These are phyloP conservation scores for Kingdonia uniflora DNA, from an alignment of 164 flowering plant genomes.

Conservation along the genomic window DNA sequence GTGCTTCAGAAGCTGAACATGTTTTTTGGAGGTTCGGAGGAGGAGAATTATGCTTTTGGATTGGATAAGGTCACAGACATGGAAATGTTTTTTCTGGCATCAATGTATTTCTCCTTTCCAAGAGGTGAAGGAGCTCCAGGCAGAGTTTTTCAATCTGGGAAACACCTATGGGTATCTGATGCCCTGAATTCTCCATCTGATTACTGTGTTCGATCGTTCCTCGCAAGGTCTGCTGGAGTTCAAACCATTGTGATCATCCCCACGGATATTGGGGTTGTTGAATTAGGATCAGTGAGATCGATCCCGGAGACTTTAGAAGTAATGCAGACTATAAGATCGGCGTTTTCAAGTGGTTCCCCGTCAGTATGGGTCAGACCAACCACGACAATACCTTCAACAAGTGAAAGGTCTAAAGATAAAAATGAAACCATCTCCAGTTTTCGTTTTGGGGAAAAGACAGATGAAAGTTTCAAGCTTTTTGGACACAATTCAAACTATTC, in stretches of 20 bases:
- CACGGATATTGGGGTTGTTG: constrained; percentile 78
- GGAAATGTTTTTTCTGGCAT: constrained; percentile 89
- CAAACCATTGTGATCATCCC: constrained; percentile 81
- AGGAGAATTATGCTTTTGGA: constrained; percentile 67
- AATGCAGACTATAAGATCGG: constrained; percentile 39
- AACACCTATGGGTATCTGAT: constrained; percentile 64
- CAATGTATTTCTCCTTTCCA: constrained; percentile 94
- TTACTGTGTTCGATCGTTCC: constrained; percentile 73
- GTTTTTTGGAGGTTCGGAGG: constrained; percentile 73
- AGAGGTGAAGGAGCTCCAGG: constrained; percentile 88
- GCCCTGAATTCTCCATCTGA: constrained; percentile 36
- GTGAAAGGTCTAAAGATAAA: constrained; percentile 33
- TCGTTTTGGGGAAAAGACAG: constrained; percentile 24
- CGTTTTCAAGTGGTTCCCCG: constrained; percentile 34
- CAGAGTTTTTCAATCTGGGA: constrained; percentile 51
- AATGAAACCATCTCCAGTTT: constrained; percentile 15
- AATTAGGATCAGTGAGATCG: constrained; percentile 75
- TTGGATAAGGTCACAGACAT: constrained; percentile 81
- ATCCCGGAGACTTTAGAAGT: constrained; percentile 54
- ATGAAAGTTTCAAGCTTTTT: constrained; percentile 51
- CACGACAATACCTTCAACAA: constrained; percentile 12
- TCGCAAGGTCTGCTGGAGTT: constrained; percentile 74
- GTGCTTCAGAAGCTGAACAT: constrained; percentile 75
- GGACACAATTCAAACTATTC: constrained; percentile 62
- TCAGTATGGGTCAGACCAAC: constrained; percentile 19